Evolutionary conservation across 148 eudicot species (phyloP).

Genomic region (Diospyros lotus): DNA sequence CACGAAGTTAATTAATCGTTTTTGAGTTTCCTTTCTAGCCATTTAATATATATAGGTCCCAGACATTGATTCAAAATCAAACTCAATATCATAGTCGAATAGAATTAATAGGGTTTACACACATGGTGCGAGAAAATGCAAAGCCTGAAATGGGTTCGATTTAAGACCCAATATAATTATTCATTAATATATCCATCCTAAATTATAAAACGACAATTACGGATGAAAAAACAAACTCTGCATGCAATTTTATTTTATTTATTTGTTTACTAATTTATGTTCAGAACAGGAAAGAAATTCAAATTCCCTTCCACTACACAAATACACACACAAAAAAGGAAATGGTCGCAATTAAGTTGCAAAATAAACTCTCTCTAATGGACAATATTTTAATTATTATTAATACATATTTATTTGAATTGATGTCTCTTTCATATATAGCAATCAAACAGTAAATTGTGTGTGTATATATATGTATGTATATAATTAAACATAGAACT

Average conservation of each 20-base stretch:
- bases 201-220: too few species aligned
- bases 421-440: neutral
- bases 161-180: too few species aligned
- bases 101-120: too few species aligned
- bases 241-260: neutral
- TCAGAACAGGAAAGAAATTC: neutral
- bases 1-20: too few species aligned
- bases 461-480: neutral
- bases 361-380: neutral
- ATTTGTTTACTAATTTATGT: neutral
- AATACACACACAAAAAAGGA: neutral
- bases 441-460: neutral
- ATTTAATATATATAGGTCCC: too few species aligned
- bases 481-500: neutral
- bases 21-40: too few species aligned
- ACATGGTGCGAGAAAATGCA: too few species aligned
- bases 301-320: conserved; percentile 5
- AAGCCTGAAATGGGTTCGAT: too few species aligned
- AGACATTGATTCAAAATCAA: too few species aligned
- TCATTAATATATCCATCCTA: too few species aligned
- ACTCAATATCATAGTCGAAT: too few species aligned
- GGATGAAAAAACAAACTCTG: neutral
- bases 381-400: neutral
- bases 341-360: neutral
- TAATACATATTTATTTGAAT: neutral